Percentiles rank a stretch among this genome's conserved stretches.
Evolutionary conservation across 73 alveolate genomes (phyloP).

Genomic region (Effrenium voratum): DNA sequence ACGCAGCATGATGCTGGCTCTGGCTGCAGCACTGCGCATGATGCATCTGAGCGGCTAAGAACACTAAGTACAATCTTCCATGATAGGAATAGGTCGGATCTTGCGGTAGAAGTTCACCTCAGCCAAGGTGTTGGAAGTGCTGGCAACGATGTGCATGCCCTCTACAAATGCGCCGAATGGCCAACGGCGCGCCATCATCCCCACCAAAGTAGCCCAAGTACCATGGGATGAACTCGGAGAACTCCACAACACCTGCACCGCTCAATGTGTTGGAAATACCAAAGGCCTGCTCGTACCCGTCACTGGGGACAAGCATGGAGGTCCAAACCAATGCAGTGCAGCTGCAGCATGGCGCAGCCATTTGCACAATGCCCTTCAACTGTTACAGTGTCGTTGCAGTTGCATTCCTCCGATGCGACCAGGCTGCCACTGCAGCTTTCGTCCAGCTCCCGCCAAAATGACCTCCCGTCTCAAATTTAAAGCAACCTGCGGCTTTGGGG

Average conservation of each 20-base stretch:
- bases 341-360: too few relatives aligned
- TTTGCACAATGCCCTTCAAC: too few relatives aligned
- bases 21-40: neutral
- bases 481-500: too few relatives aligned
- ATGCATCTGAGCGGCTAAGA: neutral
- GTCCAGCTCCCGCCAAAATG: conserved; percentile 85
- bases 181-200: conserved; percentile 66
- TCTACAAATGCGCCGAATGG: neutral
- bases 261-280: too few relatives aligned
- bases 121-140: neutral
- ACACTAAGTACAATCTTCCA: neutral
- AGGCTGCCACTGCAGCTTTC: conserved; percentile 23
- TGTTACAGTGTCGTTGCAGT: too few relatives aligned
- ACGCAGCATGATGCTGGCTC: neutral
- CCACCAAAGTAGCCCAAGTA: conserved; percentile 77
- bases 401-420: too few relatives aligned
- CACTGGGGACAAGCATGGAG: too few relatives aligned
- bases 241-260: conserved; percentile 31
- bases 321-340: too few relatives aligned
- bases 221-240: conserved; percentile 85
- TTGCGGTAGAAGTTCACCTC: conserved; percentile 85
- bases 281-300: too few relatives aligned
- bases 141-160: neutral
- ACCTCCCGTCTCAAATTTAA: too few relatives aligned
- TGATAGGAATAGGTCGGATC: conserved; percentile 58